phyloP scores from a whole-genome alignment of 108 stramenopile genomes.

The Asterionellopsis glacialis region DNA sequence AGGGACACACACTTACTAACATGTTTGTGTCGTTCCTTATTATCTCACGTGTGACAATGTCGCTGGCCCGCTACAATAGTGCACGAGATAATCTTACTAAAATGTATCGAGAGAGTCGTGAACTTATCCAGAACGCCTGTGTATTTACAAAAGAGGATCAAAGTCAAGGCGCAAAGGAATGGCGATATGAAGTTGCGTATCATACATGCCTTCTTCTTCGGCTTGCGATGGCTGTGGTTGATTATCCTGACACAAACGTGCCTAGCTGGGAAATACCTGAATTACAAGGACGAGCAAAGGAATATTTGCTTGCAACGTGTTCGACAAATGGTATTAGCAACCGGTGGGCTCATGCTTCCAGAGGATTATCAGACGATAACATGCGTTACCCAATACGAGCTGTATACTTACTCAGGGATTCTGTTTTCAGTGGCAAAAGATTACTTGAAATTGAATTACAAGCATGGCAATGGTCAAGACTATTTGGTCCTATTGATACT shows the following conservation, averaged over 20 bases:
- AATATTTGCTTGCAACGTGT: neutral
- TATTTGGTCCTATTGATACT: conserved; percentile 20
- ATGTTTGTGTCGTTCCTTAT: conserved; percentile 36
- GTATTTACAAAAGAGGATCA: conserved; percentile 19
- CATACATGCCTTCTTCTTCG: conserved; percentile 28
- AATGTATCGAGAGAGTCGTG: conserved; percentile 10
- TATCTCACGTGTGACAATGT: conserved; percentile 24
- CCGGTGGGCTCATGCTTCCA: conserved; percentile 9
- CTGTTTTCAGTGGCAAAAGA: conserved; percentile 15
- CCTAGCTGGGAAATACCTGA: conserved; percentile 38
- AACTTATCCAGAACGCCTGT: conserved; percentile 29
- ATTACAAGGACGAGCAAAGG: neutral
- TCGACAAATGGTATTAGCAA: neutral
- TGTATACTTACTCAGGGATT: conserved; percentile 25
- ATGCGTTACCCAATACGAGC: conserved; percentile 17
- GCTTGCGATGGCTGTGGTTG: conserved; percentile 22
- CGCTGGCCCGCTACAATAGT: conserved; percentile 21
- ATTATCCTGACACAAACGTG: conserved; percentile 12
- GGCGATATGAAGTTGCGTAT: conserved; percentile 42
- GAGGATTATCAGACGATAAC: neutral
- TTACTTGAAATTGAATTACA: conserved; percentile 15
- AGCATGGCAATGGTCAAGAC: conserved; percentile 13
- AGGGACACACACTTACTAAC: conserved; percentile 26
- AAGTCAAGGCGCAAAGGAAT: conserved; percentile 23
- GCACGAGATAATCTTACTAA: conserved; percentile 7